phyloP scores from a whole-genome alignment of 805 yeast genomes.

The Nakazawaea laoshanensis region DNA sequence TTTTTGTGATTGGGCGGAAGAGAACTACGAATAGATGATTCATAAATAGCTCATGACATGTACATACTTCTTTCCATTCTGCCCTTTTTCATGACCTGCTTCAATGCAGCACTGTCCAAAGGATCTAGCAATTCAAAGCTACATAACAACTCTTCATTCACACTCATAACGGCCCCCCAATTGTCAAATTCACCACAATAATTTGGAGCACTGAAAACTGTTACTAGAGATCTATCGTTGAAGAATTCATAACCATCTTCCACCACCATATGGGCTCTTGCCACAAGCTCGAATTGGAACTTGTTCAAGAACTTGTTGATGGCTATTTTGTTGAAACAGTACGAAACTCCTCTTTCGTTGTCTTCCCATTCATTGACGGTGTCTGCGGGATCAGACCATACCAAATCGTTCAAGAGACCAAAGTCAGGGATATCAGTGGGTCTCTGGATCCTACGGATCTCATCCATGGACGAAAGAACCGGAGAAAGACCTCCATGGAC shows the following conservation, averaged over 20 bases:
- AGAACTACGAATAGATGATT: no score
- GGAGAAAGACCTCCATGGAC: conserved; percentile 84
- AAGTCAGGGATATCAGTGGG: conserved; percentile 86
- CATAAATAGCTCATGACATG: conserved; percentile 2
- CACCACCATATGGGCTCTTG: conserved; percentile 85
- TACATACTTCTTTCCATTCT: conserved; percentile 63
- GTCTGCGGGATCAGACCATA: conserved; percentile 85
- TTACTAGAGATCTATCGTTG: conserved; percentile 62
- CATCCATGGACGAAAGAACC: conserved; percentile 63
- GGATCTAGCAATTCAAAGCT: conserved; percentile 93
- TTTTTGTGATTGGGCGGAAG: no score
- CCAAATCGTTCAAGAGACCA: conserved; percentile 66
- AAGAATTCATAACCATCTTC: conserved; percentile 76
- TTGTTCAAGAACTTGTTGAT: conserved; percentile 68
- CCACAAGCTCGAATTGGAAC: conserved; percentile 73
- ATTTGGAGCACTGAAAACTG: conserved; percentile 70
- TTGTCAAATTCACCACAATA: conserved; percentile 83
- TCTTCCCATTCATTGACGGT: conserved; percentile 82
- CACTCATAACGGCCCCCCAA: conserved; percentile 99
- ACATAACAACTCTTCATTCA: conserved; percentile 84
- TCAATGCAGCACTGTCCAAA: conserved; percentile 83
- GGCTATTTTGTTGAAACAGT: conserved; percentile 72
- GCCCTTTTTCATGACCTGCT: conserved; percentile 93
- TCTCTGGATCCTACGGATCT: conserved; percentile 63
- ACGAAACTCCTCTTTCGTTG: conserved; percentile 77